A percentile compares a stretch with the other conserved stretches of the same genome.
Conservation (phyloP, 805 yeast species). For the Starmerella powellii region DNA sequence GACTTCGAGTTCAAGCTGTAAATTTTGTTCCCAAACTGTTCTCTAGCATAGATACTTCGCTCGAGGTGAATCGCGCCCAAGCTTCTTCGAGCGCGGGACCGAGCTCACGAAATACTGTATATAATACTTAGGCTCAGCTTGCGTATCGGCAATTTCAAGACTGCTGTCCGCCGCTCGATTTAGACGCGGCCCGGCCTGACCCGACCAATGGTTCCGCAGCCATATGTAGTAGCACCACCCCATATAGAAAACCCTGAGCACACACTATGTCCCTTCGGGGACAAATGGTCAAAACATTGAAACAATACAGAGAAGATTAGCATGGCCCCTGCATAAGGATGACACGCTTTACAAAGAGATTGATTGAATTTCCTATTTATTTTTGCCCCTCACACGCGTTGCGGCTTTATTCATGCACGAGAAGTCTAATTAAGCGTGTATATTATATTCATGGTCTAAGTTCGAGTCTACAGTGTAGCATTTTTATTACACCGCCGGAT, state of each 20-base stretch:
- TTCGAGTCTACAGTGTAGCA: neutral
- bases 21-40: too few relatives aligned
- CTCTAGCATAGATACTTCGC: too few relatives aligned
- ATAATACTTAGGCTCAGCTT: too few relatives aligned
- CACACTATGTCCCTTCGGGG: constrained; percentile 50
- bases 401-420: neutral
- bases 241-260: neutral
- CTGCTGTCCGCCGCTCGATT: too few relatives aligned
- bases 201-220: too few relatives aligned
- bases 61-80: too few relatives aligned
- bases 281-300: constrained; percentile 89
- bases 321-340: constrained; percentile 99
- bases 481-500: neutral
- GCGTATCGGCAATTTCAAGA: too few relatives aligned
- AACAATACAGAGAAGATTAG: constrained; percentile 99
- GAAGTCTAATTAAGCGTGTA: neutral
- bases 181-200: too few relatives aligned
- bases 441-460: constrained; percentile 1
- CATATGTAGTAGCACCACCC: neutral
- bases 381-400: constrained; percentile 26
- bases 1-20: too few relatives aligned
- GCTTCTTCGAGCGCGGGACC: too few relatives aligned
- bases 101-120: too few relatives aligned
- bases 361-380: constrained; percentile 58
- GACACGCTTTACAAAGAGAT: constrained; percentile 99